Conservation (phyloP, 495 filamentous ascomycete genomes). For the Copromyces sp. region DNA sequence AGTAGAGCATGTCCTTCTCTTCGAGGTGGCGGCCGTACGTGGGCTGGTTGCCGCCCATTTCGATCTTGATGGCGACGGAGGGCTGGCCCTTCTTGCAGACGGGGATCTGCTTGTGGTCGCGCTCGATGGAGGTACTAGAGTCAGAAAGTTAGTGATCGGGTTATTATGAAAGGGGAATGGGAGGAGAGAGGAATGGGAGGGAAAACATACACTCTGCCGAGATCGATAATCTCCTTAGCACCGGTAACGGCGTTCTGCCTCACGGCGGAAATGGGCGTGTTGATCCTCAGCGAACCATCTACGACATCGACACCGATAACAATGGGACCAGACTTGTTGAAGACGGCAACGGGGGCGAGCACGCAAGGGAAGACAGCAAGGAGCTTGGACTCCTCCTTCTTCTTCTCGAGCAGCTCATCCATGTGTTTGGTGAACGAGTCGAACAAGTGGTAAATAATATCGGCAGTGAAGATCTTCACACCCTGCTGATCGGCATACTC, state of each 20-base stretch:
- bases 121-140: slow-evolving; percentile 76
- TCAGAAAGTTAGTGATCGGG: background rate
- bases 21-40: slow-evolving; percentile 92
- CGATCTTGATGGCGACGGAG: slow-evolving; percentile 95
- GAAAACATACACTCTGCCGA: slow-evolving; percentile 88
- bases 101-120: slow-evolving; percentile 89
- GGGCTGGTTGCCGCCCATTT: slow-evolving; percentile 85
- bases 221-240: slow-evolving; percentile 65
- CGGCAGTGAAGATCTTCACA: slow-evolving; percentile 96
- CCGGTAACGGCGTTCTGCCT: slow-evolving; percentile 69
- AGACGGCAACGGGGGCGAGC: slow-evolving; percentile 77
- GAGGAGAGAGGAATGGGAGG: background rate
- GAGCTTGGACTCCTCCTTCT: slow-evolving; percentile 93
- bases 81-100: slow-evolving; percentile 94
- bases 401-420: slow-evolving; percentile 70
- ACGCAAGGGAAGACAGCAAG: slow-evolving; percentile 96
- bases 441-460: slow-evolving; percentile 99
- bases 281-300: slow-evolving; percentile 74
- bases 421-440: slow-evolving; percentile 94
- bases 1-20: slow-evolving; percentile 84
- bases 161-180: slow-evolving; percentile 3
- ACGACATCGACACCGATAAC: slow-evolving; percentile 91
- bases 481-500: slow-evolving; percentile 87
- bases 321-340: slow-evolving; percentile 97
- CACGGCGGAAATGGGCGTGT: slow-evolving; percentile 80